Evolutionary conservation across 108 stramenopile species (phyloP).

Genomic region (Cylindrotheca closterium): DNA sequence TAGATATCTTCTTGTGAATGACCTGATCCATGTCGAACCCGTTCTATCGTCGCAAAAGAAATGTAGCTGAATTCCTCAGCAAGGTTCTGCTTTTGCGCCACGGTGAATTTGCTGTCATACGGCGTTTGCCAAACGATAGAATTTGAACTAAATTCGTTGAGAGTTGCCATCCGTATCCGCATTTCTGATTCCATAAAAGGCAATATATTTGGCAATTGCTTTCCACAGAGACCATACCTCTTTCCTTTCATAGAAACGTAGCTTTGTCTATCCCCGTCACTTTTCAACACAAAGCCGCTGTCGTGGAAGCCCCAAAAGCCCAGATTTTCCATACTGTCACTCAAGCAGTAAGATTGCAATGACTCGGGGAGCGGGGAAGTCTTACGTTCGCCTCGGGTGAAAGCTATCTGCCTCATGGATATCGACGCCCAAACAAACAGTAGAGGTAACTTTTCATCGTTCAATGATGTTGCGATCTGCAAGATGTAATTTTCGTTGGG

Average conservation of each 20-base stretch:
- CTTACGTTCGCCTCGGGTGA: too few species aligned
- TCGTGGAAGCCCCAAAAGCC: constrained; percentile 88
- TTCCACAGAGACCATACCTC: constrained; percentile 63
- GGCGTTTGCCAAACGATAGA: constrained; percentile 11
- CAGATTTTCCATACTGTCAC: constrained; percentile 47
- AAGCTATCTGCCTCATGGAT: constrained; percentile 13
- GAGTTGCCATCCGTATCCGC: constrained; percentile 53
- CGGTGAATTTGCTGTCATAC: neutral
- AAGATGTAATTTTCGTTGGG: constrained; percentile 53
- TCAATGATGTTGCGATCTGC: constrained; percentile 37
- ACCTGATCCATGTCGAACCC: constrained; percentile 82
- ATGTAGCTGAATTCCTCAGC: constrained; percentile 9
- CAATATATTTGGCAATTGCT: constrained; percentile 55
- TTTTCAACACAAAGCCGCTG: constrained; percentile 66
- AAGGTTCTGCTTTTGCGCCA: constrained; percentile 7
- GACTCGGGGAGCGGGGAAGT: neutral
- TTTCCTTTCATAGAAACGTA: constrained; percentile 73
- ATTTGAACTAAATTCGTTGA: constrained; percentile 18
- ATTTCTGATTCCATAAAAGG: constrained; percentile 77
- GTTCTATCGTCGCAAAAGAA: constrained; percentile 39
- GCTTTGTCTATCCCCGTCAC: constrained; percentile 26
- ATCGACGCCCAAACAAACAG: constrained; percentile 53
- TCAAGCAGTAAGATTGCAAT: neutral
- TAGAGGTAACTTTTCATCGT: constrained; percentile 32
- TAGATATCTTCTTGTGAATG: constrained; percentile 85